Conservation (phyloP, 1,284 basidiomycete species). For the Microbotryum saponariae region DNA sequence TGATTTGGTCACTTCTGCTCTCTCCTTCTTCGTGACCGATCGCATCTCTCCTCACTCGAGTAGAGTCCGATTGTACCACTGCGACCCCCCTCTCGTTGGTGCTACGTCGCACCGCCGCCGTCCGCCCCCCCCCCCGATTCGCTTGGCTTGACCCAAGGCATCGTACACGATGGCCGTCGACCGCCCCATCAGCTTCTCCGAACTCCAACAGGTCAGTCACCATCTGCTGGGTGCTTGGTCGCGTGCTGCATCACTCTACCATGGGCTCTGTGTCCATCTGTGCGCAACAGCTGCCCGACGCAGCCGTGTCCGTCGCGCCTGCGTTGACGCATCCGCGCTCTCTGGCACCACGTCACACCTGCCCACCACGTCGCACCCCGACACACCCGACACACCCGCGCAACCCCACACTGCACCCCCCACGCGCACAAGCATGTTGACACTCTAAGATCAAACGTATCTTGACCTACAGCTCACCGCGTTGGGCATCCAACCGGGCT, state of each 20-base stretch:
- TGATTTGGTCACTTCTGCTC: too few species aligned
- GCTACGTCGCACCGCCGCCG: neutral
- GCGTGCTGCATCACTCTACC: neutral
- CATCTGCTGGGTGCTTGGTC: too few species aligned
- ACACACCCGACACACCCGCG: neutral
- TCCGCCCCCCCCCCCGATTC: too few species aligned
- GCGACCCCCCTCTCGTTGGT: too few species aligned
- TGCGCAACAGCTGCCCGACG: neutral
- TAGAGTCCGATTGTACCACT: too few species aligned
- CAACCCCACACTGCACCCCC: neutral
- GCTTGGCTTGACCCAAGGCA: too few species aligned
- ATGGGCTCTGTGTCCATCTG: neutral
- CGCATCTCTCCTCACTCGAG: too few species aligned
- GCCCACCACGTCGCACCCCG: too few species aligned
- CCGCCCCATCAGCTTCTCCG: constrained; percentile 31
- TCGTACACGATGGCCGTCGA: constrained; percentile 14
- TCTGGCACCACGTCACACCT: neutral
- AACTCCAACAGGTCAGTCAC: constrained; percentile 29
- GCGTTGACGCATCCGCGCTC: neutral
- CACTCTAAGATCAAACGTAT: constrained; percentile 15
- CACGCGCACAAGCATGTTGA: too few species aligned
- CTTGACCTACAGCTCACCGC: constrained; percentile 70
- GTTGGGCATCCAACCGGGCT: constrained; percentile 88
- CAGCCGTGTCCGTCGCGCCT: neutral
- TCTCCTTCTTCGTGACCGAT: too few species aligned